Evolutionary conservation across 192 early-diverging fungal species (phyloP), one percentile per base, ranked within the genome.

Genomic region (Backusella westeae): DNA sequence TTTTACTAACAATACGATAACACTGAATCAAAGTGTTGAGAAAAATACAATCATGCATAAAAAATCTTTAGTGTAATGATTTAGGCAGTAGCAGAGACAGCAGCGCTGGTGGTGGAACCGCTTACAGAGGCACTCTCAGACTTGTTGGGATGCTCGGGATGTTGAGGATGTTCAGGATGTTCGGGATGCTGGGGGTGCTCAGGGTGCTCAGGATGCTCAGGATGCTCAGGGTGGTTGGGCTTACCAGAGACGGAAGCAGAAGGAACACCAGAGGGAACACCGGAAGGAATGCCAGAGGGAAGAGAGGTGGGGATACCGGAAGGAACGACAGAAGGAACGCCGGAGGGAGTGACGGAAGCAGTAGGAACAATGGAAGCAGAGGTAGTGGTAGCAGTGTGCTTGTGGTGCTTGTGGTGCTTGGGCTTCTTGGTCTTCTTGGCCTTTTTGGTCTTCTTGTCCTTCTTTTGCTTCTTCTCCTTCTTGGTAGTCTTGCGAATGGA

Each of bases 1-100:
- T 56, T 9, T 21, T 63, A 63, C 56, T 63, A 63, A 63, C 56
- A 63, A 63, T 63, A 63, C 56, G 56, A 63, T 63, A 29, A 12
- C 23, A 63, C 10, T 23, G 26, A 29, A 26, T 63, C 26, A 29
- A 29, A 10, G 10, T 29, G 21, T 3, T 10, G 6, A 21, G 9
- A 63, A 44, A 17, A 44, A 29, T 29, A 12, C 29, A 63, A 63
- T 63, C 56, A 63, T 63, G 56, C 23, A 63, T 63, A 23, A 29
- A 29, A 29, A 26, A 26, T 59, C 10, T 7, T 59, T 29, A 26
- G 10, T 63, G 19, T 49, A 49, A 49, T 49, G 46, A 6, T 63
- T 59, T 59, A 19, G 3, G 23, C 26, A 10, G 56, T 63, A 29
- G 56, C 26, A 29, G 21, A 3, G 10, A 23, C 26, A 14, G 56